Conservation (phyloP, 2,329 filamentous ascomycete species). For the Rugonectria rugulosa region DNA sequence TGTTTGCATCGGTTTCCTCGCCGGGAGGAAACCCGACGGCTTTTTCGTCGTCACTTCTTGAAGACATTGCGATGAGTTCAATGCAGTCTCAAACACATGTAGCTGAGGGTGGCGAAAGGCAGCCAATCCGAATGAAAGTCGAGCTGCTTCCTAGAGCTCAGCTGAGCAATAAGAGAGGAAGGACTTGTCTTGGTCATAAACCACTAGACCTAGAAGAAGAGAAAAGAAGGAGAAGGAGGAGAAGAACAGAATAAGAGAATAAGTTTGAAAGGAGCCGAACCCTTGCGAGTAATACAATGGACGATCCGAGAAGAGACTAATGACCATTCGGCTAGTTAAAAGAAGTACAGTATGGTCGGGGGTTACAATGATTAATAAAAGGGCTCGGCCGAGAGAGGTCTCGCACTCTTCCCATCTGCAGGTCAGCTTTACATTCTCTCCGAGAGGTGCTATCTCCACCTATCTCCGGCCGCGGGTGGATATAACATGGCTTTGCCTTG, state of each 20-base stretch:
- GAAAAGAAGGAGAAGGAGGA: not conserved
- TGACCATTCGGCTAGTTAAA: not conserved
- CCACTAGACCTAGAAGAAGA: not conserved
- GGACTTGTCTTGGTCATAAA: too few relatives aligned
- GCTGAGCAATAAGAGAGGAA: not conserved
- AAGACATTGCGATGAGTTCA: slow-evolving; percentile 18
- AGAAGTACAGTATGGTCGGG: not conserved
- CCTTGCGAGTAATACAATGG: not conserved
- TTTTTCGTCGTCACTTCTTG: slow-evolving; percentile 13
- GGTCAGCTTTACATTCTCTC: too few relatives aligned
- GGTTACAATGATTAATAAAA: not conserved
- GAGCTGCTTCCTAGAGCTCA: too few relatives aligned
- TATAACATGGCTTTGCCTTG: slow-evolving; percentile 7
- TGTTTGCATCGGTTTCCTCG: slow-evolving; percentile 22
- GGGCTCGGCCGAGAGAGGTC: slow-evolving; percentile 11
- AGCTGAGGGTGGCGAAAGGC: too few relatives aligned
- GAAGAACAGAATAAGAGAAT: not conserved
- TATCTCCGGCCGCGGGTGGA: slow-evolving; percentile 22
- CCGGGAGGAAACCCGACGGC: slow-evolving; percentile 1
- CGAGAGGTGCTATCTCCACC: slow-evolving; percentile 16
- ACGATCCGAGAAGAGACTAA: not conserved
- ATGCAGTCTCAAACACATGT: too few relatives aligned
- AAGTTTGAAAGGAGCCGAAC: not conserved
- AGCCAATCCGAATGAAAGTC: too few relatives aligned
- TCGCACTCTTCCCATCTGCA: too few relatives aligned